These are phyloP conservation scores for Aspergillus carbonarius DNA, from an alignment of 2,329 filamentous ascomycete genomes.

Conservation along the genomic window DNA sequence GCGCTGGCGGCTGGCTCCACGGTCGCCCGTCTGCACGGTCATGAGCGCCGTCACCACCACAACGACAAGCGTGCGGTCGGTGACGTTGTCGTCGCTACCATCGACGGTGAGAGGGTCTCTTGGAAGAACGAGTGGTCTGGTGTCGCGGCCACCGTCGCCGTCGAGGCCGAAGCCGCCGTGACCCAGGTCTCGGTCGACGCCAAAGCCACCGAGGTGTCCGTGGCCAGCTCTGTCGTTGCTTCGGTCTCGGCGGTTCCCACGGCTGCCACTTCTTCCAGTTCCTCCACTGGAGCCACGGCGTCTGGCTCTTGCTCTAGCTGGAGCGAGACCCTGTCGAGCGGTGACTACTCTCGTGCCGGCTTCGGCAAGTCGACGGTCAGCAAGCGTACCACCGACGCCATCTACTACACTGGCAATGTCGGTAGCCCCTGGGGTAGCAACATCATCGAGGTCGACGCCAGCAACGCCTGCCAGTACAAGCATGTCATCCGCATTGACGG, in stretches of 20 bases:
- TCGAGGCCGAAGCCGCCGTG: conserved; percentile 16
- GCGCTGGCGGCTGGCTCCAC: conserved; percentile 39
- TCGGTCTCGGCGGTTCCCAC: conserved; percentile 15
- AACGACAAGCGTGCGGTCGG: conserved; percentile 35
- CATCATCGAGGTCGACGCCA: conserved; percentile 38
- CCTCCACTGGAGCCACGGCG: conserved; percentile 6
- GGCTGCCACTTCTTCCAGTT: conserved; percentile 10
- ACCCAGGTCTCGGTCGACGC: conserved; percentile 13
- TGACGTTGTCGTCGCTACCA: conserved; percentile 33
- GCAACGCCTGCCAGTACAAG: conserved; percentile 35
- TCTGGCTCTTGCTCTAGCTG: conserved; percentile 22
- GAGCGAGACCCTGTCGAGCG: conserved; percentile 21
- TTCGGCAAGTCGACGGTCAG: conserved; percentile 31
- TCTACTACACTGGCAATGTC: conserved; percentile 36
- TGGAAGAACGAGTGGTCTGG: conserved; percentile 40
- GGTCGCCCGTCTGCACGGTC: conserved; percentile 38
- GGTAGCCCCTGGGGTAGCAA: conserved; percentile 43
- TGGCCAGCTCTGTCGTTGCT: conserved; percentile 14
- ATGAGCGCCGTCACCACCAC: conserved; percentile 40
- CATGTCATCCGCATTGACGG: conserved; percentile 38
- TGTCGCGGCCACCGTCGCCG: conserved; percentile 12
- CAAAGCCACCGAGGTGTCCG: conserved; percentile 13
- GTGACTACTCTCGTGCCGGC: conserved; percentile 26
- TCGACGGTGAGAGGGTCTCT: conserved; percentile 33
- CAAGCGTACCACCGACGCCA: conserved; percentile 16